These are phyloP conservation scores for Castanea sativa DNA, from an alignment of 306 rosid species.

Conservation along the genomic window DNA sequence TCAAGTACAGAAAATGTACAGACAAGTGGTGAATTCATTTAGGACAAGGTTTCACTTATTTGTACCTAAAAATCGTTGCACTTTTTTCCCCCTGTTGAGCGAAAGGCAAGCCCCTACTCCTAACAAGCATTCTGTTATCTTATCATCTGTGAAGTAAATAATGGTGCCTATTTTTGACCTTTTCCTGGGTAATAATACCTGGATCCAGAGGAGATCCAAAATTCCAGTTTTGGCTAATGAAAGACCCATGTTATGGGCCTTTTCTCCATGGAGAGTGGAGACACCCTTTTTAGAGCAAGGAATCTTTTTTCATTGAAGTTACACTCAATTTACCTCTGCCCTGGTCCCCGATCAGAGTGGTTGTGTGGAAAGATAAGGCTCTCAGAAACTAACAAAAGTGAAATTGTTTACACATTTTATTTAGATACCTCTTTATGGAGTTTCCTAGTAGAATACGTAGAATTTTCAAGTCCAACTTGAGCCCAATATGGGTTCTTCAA, in stretches of 20 bases:
- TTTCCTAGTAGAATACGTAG: too few species aligned
- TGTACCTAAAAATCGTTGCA: neutral
- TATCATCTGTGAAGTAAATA: too few species aligned
- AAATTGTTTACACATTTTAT: neutral
- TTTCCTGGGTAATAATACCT: too few species aligned
- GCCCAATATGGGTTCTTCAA: neutral
- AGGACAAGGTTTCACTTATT: neutral
- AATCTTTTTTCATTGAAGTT: neutral
- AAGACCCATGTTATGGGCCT: too few species aligned
- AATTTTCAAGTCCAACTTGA: neutral
- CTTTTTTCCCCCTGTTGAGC: neutral
- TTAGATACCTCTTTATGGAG: neutral
- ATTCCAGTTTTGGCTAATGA: too few species aligned
- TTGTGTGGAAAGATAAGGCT: neutral
- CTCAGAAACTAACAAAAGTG: neutral
- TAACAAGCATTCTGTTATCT: too few species aligned
- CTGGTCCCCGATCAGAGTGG: neutral
- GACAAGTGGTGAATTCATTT: neutral
- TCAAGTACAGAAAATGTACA: neutral
- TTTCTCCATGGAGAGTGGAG: too few species aligned
- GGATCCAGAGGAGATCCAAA: too few species aligned
- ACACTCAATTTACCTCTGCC: neutral
- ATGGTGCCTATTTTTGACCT: too few species aligned
- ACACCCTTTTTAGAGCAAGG: neutral
- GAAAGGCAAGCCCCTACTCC: too few species aligned